Evolutionary conservation across 1,284 basidiomycete species (phyloP), one percentile per base, ranked within the genome.

Genomic region (Boletellus dicymbophilus): DNA sequence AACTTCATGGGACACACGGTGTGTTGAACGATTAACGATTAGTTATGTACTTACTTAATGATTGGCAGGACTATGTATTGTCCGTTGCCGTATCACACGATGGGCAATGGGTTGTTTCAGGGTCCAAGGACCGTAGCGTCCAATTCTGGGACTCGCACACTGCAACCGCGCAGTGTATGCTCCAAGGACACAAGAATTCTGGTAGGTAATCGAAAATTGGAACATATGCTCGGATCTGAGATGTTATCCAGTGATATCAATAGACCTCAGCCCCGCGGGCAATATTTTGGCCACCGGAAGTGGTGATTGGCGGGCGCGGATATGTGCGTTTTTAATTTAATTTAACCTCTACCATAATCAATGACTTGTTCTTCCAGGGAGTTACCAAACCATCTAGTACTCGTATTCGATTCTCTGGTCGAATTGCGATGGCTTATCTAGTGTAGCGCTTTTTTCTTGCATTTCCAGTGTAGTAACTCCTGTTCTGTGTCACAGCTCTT

Each of bases 101-200:
- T 66, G 88, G 88, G 22, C 80, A 85, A 55, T 95, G 90, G 86
- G 85, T 95, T 56, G 90, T 93, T 4, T 93, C 90, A 20, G 92
- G 93, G 22, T 93, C 90, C 20, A 95, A 95, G 67, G 94, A 97
- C 69, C 82, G 93, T 21, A 85, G 87, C 2, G 90, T 96, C 31
- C 86, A 91, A 66, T 90, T 94, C 66, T 96, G 93, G 92, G 90
- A 95, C 63, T 81, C 88, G 16, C 76, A 77, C 52, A 82, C 79
- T 7, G 89, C 84, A 2, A 80, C 84, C 56, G 81, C 88, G 37
- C 91, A 94, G 63, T 84, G 91, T 58, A 86, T 93, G 75, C 72
- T 96, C 8, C 90, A 93, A 68, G 93, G 92, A 3, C 93, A 95
- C 71, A 94, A 93, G 71, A 95, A 95, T 66, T 88, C 88, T 34